Conservation (phyloP, 1,139 yeast genomes). For the Diutina pseudorugosa region DNA sequence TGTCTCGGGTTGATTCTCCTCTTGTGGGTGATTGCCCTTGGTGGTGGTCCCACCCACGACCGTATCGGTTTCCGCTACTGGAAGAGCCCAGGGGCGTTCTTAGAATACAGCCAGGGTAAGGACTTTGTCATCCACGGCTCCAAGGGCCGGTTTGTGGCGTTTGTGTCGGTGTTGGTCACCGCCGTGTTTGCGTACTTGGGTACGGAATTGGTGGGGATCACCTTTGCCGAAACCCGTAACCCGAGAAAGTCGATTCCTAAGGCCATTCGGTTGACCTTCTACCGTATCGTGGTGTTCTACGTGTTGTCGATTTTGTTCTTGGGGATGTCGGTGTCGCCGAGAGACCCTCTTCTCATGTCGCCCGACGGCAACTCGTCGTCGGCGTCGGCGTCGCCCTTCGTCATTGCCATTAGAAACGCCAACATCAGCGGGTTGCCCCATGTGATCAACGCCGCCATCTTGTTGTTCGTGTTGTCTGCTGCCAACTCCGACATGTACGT, state of each 20-base stretch:
- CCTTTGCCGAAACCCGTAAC: slow-evolving; percentile 67
- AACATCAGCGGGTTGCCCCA: slow-evolving; percentile 30
- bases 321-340: slow-evolving; percentile 67
- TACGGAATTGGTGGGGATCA: slow-evolving; percentile 56
- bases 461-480: slow-evolving; percentile 33
- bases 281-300: slow-evolving; percentile 66
- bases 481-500: slow-evolving; percentile 39
- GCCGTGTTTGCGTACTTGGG: slow-evolving; percentile 73
- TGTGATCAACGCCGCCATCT: slow-evolving; percentile 32
- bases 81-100: slow-evolving; percentile 53
- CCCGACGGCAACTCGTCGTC: slow-evolving; percentile 19
- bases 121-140: slow-evolving; percentile 19
- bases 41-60: slow-evolving; percentile 50
- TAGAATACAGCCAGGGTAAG: slow-evolving; percentile 21
- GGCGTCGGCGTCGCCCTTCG: slow-evolving; percentile 73
- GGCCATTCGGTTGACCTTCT: slow-evolving; percentile 65
- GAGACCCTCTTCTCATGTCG: slow-evolving; percentile 41
- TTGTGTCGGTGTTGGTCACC: slow-evolving; percentile 53
- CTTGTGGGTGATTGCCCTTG: slow-evolving; percentile 37
- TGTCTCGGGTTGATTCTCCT: slow-evolving; percentile 41
- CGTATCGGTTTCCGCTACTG: slow-evolving; percentile 58
- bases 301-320: slow-evolving; percentile 50
- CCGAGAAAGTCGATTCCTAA: slow-evolving; percentile 69
- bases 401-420: slow-evolving; percentile 36
- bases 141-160: slow-evolving; percentile 50